phyloP scores from a whole-genome alignment of 169 alveolate genomes.

The Perkinsus olseni region DNA sequence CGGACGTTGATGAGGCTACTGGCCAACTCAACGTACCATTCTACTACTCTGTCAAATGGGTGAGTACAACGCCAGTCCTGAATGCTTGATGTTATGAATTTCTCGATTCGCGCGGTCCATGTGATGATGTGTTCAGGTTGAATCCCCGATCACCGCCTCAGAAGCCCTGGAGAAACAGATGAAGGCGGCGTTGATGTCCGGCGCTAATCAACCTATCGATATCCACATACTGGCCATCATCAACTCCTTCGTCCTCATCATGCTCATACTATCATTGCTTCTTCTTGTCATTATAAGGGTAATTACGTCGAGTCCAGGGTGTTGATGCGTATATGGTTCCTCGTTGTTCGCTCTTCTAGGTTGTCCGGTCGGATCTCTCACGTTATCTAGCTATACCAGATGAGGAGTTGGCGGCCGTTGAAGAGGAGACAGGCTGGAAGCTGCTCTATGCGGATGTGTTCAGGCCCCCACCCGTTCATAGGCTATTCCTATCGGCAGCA shows the following conservation, averaged over 20 bases:
- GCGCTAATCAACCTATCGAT: not conserved
- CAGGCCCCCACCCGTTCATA: conserved; percentile 16
- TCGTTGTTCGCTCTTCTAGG: not conserved
- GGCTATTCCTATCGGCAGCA: conserved; percentile 7
- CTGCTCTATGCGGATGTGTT: conserved; percentile 26
- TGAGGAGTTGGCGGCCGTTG: not conserved
- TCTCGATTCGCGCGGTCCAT: no score
- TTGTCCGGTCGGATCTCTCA: conserved; percentile 2
- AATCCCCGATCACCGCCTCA: not conserved
- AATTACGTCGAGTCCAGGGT: not conserved
- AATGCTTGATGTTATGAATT: no score
- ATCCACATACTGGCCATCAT: conserved; percentile 13
- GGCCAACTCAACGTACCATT: not conserved
- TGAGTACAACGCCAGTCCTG: not conserved
- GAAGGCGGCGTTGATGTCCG: not conserved
- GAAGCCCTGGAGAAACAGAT: not conserved
- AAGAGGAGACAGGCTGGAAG: conserved; percentile 21
- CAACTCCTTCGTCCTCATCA: conserved; percentile 18
- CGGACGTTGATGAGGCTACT: not conserved
- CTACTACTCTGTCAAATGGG: conserved; percentile 16
- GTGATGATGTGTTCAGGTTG: not conserved
- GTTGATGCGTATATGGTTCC: not conserved
- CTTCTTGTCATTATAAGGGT: not conserved
- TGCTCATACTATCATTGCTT: not conserved
- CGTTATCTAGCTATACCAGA: not conserved